A percentile compares a stretch with the other conserved stretches of the same genome.
Conservation (phyloP, 2,329 filamentous ascomycete genomes). For the Hawksworthiomyces lignivorus region DNA sequence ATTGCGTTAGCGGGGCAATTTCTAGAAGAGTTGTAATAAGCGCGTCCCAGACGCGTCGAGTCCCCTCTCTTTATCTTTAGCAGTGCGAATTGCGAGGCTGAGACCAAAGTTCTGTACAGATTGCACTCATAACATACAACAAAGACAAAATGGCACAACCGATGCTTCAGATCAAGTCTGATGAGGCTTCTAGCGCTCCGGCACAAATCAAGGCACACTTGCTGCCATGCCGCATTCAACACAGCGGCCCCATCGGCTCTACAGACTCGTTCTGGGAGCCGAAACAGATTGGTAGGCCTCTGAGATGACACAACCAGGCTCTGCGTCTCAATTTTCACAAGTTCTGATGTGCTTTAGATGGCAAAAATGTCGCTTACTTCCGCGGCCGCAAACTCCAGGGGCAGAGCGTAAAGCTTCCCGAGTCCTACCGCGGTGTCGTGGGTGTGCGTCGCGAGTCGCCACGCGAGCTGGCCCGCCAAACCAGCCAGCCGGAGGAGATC, state of each 20-base stretch:
- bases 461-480: slow-evolving; percentile 21
- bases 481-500: slow-evolving; percentile 13
- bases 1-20: too few species aligned
- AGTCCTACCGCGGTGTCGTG: slow-evolving; percentile 62
- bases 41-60: too few species aligned
- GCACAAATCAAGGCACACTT: slow-evolving; percentile 55
- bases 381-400: slow-evolving; percentile 74
- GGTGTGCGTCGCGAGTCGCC: slow-evolving; percentile 33
- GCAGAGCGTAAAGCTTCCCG: slow-evolving; percentile 56
- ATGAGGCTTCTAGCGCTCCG: slow-evolving; percentile 13
- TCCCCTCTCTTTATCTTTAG: too few species aligned
- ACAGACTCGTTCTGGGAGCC: slow-evolving; percentile 65
- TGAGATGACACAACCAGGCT: not conserved
- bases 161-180: slow-evolving; percentile 32
- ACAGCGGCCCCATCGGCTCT: slow-evolving; percentile 63
- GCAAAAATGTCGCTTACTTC: slow-evolving; percentile 55
- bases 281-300: slow-evolving; percentile 13
- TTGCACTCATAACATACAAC: slow-evolving; percentile 4
- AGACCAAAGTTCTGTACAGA: too few species aligned
- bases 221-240: slow-evolving; percentile 72
- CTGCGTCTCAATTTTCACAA: too few species aligned
- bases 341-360: slow-evolving; percentile 30
- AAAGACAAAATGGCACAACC: slow-evolving; percentile 30
- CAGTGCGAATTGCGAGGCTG: too few species aligned
- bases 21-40: too few species aligned